phyloP scores from a whole-genome alignment of 164 flowering plant genomes.

The Hamamelis virginiana region DNA sequence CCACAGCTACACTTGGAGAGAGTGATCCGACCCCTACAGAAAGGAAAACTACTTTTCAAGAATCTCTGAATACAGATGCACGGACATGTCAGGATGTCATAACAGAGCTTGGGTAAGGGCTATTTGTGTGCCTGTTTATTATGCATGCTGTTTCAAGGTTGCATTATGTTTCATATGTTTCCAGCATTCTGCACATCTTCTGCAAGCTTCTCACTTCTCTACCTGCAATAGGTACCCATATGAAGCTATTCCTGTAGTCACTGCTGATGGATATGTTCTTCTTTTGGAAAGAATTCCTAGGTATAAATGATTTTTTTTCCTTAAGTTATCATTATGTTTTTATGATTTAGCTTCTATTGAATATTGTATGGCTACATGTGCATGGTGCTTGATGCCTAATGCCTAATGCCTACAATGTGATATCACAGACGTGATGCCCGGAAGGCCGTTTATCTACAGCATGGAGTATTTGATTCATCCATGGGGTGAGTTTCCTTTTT shows the following conservation, averaged over 20 bases:
- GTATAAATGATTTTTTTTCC: slow-evolving; percentile 29
- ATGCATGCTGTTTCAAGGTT: background rate
- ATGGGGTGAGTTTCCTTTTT: slow-evolving; percentile 77
- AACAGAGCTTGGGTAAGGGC: slow-evolving; percentile 88
- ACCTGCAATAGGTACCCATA: slow-evolving; percentile 76
- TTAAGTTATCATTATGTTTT: background rate
- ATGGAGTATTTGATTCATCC: slow-evolving; percentile 92
- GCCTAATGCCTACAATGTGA: slow-evolving; percentile 12
- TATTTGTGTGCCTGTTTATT: background rate
- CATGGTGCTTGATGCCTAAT: slow-evolving; percentile 10
- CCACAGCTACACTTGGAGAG: slow-evolving; percentile 70
- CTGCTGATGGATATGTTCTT: slow-evolving; percentile 93
- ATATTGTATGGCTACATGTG: background rate
- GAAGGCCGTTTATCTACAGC: slow-evolving; percentile 88
- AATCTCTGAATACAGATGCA: slow-evolving; percentile 82
- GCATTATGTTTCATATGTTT: background rate
- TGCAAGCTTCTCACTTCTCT: slow-evolving; percentile 10
- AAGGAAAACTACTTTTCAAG: slow-evolving; percentile 47
- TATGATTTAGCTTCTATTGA: background rate
- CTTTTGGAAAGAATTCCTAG: slow-evolving; percentile 96
- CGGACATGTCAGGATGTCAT: slow-evolving; percentile 95
- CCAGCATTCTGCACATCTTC: background rate
- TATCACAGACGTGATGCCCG: slow-evolving; percentile 77
- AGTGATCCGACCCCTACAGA: slow-evolving; percentile 68
- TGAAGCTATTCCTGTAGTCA: slow-evolving; percentile 89